Conservation (phyloP, 345 rosid genomes). For the Bruguiera gymnorhiza region DNA sequence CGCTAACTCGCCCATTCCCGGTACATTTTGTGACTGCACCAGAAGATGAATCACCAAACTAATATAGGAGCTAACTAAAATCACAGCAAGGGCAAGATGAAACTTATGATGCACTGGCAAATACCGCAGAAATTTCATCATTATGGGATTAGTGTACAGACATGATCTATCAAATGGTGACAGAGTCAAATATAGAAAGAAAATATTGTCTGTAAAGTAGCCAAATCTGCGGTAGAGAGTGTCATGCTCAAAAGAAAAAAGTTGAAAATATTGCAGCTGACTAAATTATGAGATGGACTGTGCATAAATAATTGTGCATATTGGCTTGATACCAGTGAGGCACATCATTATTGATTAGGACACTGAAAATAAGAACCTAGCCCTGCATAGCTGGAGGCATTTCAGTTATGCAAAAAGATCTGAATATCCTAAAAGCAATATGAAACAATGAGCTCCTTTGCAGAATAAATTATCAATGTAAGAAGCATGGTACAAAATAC, state of each 20-base stretch:
- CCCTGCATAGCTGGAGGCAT: background rate
- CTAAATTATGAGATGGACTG: no score
- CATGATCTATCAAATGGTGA: background rate
- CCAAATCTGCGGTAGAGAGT: no score
- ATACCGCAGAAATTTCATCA: background rate
- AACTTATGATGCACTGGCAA: background rate
- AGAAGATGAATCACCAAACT: constrained; percentile 14
- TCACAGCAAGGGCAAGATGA: background rate
- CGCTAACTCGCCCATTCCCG: constrained; percentile 86
- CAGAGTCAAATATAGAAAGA: no score
- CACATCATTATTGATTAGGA: no score
- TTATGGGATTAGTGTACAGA: background rate
- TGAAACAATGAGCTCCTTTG: background rate
- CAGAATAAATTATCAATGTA: background rate
- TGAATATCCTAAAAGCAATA: no score
- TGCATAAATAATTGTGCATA: no score
- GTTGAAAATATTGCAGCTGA: no score
- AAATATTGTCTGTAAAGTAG: no score
- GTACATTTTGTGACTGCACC: constrained; percentile 54
- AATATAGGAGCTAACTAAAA: background rate
- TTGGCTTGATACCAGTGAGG: no score
- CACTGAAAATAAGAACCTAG: background rate
- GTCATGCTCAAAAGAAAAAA: no score
- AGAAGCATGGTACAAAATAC: no score
- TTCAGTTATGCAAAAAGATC: background rate